These are phyloP conservation scores for Pseudogymnoascus sp. DNA, from an alignment of 2,329 filamentous ascomycete species.

Conservation along the genomic window DNA sequence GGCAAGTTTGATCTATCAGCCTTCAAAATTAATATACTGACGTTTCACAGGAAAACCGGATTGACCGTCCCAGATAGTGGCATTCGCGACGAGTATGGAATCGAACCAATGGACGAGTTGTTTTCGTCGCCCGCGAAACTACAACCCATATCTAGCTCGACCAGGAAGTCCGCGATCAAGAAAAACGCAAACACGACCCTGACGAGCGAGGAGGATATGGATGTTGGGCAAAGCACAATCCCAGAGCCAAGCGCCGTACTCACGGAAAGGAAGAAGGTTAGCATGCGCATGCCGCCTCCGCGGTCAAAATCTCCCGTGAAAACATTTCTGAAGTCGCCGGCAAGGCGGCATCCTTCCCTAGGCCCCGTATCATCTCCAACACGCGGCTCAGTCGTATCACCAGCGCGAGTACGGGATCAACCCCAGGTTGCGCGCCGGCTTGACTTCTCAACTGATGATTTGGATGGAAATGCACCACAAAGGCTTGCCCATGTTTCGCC, in stretches of 20 bases:
- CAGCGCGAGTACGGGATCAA: constrained; percentile 19
- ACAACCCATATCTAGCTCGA: constrained; percentile 28
- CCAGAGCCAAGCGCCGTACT: constrained; percentile 39
- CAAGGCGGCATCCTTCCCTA: constrained; percentile 27
- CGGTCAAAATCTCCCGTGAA: constrained; percentile 30
- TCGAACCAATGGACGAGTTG: constrained; percentile 78
- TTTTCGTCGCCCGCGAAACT: constrained; percentile 77
- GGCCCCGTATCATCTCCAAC: constrained; percentile 25
- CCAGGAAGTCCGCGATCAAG: constrained; percentile 2
- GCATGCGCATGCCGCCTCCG: constrained; percentile 25
- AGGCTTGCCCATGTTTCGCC: neutral
- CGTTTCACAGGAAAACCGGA: constrained; percentile 69
- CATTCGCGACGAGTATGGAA: constrained; percentile 79
- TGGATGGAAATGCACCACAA: constrained; percentile 14
- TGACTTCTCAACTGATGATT: constrained; percentile 25
- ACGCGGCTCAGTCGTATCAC: constrained; percentile 21
- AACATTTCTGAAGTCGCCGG: constrained; percentile 28
- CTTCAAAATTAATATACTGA: constrained; percentile 14
- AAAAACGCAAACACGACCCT: constrained; percentile 35
- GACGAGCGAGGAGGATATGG: constrained; percentile 51
- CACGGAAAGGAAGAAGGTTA: constrained; percentile 29
- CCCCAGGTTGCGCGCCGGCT: constrained; percentile 25
- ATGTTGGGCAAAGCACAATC: constrained; percentile 51
- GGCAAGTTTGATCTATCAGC: constrained; percentile 30
- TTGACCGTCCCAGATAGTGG: constrained; percentile 71